These are phyloP conservation scores for Quercus glauca DNA, from an alignment of 306 rosid genomes.

Conservation along the genomic window DNA sequence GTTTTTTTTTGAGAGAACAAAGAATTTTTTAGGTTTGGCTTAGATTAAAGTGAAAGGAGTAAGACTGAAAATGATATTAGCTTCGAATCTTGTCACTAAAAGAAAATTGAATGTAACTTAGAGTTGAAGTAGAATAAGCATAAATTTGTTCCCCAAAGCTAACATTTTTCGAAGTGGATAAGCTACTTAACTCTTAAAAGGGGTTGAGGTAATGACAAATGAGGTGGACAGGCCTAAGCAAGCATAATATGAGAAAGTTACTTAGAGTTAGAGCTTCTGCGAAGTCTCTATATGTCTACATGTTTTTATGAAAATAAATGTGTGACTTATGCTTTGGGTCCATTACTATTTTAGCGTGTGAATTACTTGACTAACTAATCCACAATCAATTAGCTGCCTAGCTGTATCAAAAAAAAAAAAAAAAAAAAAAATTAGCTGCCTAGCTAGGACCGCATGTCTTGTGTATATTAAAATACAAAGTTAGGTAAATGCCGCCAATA, in stretches of 20 bases:
- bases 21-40: too few relatives aligned
- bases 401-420: too few relatives aligned
- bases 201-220: not conserved
- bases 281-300: not conserved
- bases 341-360: not conserved
- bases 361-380: conserved; percentile 25
- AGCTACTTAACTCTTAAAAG: not conserved
- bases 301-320: not conserved
- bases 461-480: conserved; percentile 15
- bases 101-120: not conserved
- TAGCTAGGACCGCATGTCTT: conserved; percentile 17
- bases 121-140: not conserved
- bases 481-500: conserved; percentile 24
- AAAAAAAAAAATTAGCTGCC: conserved; percentile 20
- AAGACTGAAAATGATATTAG: not conserved
- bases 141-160: not conserved
- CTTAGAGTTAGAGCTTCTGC: not conserved
- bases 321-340: not conserved
- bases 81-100: not conserved
- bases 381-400: conserved; percentile 23
- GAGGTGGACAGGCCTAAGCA: not conserved
- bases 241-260: not conserved
- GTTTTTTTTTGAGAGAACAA: too few relatives aligned
- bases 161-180: not conserved
- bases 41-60: too few relatives aligned